Conservation (phyloP, 2,329 filamentous ascomycete genomes). For the Epichloe aotearoae region DNA sequence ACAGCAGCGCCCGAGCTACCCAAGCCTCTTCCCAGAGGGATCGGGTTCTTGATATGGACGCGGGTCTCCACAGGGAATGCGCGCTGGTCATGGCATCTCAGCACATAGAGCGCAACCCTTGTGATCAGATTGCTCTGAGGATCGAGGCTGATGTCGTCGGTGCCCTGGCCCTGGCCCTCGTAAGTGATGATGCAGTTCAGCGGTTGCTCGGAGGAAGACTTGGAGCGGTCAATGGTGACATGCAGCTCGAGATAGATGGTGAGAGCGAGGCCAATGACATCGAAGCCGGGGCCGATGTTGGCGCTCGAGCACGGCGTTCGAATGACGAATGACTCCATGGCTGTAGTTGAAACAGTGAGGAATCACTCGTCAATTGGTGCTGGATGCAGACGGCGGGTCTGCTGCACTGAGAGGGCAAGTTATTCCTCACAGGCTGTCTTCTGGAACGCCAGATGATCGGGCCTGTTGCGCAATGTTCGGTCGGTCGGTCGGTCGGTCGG, state of each 20-base stretch:
- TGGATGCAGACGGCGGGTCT: too few relatives aligned
- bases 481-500: not conserved
- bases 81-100: slow-evolving; percentile 80
- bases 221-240: slow-evolving; percentile 58
- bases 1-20: slow-evolving; percentile 95
- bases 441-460: not conserved
- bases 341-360: slow-evolving; percentile 16
- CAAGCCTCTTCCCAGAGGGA: slow-evolving; percentile 80
- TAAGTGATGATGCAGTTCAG: slow-evolving; percentile 87
- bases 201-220: slow-evolving; percentile 40
- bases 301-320: slow-evolving; percentile 86
- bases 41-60: slow-evolving; percentile 91
- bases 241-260: slow-evolving; percentile 86
- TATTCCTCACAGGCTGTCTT: not conserved
- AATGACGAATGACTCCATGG: slow-evolving; percentile 53
- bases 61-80: slow-evolving; percentile 75
- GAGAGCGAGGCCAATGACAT: slow-evolving; percentile 90
- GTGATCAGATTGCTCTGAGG: slow-evolving; percentile 88
- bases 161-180: slow-evolving; percentile 64
- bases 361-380: slow-evolving; percentile 4
- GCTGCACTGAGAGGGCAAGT: not conserved
- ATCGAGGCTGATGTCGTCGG: slow-evolving; percentile 63
- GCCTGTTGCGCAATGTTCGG: not conserved
- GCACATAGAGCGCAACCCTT: slow-evolving; percentile 82
- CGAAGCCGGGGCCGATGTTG: slow-evolving; percentile 95